Evolutionary conservation across 2,329 filamentous ascomycete genomes (phyloP), one percentile per base, ranked within the genome.

Genomic region (Sclerotinia subarctica): DNA sequence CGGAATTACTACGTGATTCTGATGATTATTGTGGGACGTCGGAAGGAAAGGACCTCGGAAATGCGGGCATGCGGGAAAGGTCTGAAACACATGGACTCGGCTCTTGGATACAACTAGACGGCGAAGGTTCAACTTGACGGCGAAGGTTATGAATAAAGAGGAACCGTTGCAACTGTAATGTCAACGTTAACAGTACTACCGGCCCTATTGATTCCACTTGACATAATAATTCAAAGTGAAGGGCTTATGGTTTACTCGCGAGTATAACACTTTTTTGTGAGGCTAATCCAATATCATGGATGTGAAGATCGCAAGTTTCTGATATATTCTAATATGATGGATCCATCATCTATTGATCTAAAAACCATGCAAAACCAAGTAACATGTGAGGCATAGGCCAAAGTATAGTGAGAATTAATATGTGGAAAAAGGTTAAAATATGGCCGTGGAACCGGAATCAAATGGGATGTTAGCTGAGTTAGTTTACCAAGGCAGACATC

Each of bases 1-100:
- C 32, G 59, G 59, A 51, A 26, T 42, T 51, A 38, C 32, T 57
- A 10, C 59, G 26, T 17, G 58, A 29, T 62, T 47, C 35, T 21
- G 35, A 57, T 19, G 35, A 57, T 24, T 57, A 57, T 24, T 38
- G 54, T 57, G 54, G 53, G 54, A 42, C n/a, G 15, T 57, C 29
- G 54, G 54, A 57, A 57, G 54, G 54, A 13, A 57, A 42, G 38
- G 35, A 42, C 54, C 54, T 57, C 54, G 54, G 54, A 42, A n/a
- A 24, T 57, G 21, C 35, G 53, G 38, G 38, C 38, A 38, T 38
- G 38, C 38, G 38, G 38, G 32, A 32, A 13, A 32, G 35, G 21
- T 11, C 32, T 57, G 54, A 57, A 42, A 57, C 54, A 38, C 54
- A 7, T 42, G 13, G n/a, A 57, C 21, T 38, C 35, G 54, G n/a